These are phyloP conservation scores for Malassezia psittaci DNA, from an alignment of 1,284 basidiomycete species.

Conservation along the genomic window DNA sequence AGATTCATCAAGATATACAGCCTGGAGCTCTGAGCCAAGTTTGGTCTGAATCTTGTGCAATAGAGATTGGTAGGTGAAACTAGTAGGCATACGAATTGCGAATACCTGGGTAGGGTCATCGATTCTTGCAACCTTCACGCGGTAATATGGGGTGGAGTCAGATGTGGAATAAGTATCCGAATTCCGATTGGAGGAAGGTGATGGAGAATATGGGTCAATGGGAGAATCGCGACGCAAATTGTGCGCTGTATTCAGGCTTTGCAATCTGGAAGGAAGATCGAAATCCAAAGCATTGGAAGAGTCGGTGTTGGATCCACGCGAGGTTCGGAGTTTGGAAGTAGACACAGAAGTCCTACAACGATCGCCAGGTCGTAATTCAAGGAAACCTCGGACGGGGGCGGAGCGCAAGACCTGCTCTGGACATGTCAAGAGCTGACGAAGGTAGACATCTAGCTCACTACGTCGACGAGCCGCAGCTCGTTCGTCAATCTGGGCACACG, in stretches of 20 bases:
- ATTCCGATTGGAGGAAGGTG: neutral
- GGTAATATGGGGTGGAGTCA: constrained; percentile 50
- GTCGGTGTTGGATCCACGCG: neutral
- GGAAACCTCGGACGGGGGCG: constrained; percentile 69
- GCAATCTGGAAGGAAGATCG: constrained; percentile 1
- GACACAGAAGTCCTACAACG: constrained; percentile 23
- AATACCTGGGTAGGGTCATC: constrained; percentile 77
- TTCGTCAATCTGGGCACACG: constrained; percentile 54
- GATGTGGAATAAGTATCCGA: neutral
- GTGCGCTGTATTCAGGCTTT: constrained; percentile 1
- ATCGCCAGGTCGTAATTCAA: constrained; percentile 78
- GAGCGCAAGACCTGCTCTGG: constrained; percentile 74
- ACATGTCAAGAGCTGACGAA: constrained; percentile 63
- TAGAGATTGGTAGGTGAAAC: constrained; percentile 70
- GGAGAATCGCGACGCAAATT: neutral
- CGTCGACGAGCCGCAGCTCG: constrained; percentile 70
- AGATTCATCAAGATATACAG: constrained; percentile 51
- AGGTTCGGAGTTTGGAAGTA: neutral
- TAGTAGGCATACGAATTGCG: constrained; percentile 93
- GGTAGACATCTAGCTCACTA: constrained; percentile 77
- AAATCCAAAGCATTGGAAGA: neutral
- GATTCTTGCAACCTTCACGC: constrained; percentile 92
- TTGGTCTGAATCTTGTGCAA: constrained; percentile 81
- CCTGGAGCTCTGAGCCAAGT: constrained; percentile 63
- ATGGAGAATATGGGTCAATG: neutral